These are phyloP conservation scores for Salix suchowensis DNA, from an alignment of 345 rosid species.

Conservation along the genomic window DNA sequence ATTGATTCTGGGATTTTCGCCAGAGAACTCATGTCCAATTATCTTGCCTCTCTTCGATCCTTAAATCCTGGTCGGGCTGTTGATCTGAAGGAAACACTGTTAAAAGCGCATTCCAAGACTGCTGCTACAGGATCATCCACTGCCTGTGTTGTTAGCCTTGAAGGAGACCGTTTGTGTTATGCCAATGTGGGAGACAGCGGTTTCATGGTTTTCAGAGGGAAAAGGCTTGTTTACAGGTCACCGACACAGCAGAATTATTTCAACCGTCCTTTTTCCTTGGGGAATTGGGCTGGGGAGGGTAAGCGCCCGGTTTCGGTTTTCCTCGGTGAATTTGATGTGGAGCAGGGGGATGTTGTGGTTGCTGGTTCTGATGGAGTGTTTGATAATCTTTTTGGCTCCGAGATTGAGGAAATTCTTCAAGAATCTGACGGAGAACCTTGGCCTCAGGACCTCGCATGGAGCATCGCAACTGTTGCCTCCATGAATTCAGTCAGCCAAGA, in stretches of 20 bases:
- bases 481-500: background rate
- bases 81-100: background rate
- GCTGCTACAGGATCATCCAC: constrained; percentile 20
- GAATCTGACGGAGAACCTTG: background rate
- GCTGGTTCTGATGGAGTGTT: constrained; percentile 28
- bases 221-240: background rate
- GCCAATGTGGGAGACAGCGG: constrained; percentile 31
- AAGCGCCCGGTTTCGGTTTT: background rate
- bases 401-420: constrained; percentile 9
- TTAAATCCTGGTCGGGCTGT: background rate
- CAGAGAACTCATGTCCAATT: constrained; percentile 15
- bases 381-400: constrained; percentile 16
- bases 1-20: constrained; percentile 16
- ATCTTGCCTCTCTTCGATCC: background rate
- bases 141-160: constrained; percentile 10
- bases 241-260: constrained; percentile 10
- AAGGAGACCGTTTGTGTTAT: background rate
- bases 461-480: background rate
- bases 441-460: background rate
- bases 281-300: background rate
- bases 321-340: background rate
- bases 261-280: constrained; percentile 20
- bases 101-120: constrained; percentile 10
- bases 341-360: constrained; percentile 20
- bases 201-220: constrained; percentile 16